Conservation (phyloP, 148 eudicot species). For the Oxyria digyna region DNA sequence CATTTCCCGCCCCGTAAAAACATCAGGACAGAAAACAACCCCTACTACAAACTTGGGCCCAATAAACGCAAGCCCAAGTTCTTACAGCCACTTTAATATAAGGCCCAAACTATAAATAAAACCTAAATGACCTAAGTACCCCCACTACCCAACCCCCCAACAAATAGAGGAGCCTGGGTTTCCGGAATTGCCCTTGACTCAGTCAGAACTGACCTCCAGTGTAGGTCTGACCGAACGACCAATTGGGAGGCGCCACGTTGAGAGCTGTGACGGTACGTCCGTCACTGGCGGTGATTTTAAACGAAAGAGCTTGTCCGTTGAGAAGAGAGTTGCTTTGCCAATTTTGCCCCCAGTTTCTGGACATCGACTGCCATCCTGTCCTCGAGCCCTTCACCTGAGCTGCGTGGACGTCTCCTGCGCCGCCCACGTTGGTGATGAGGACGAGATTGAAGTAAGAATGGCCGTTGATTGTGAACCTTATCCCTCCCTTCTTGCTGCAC, state of each 20-base stretch:
- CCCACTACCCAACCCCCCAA: neutral
- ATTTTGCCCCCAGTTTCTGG: constrained; percentile 86
- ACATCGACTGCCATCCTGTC: constrained; percentile 55
- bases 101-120: neutral
- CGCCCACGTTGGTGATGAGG: constrained; percentile 53
- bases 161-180: neutral
- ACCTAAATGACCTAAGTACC: neutral
- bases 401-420: constrained; percentile 58
- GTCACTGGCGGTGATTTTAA: constrained; percentile 49
- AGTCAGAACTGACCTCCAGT: constrained; percentile 25
- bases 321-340: constrained; percentile 68
- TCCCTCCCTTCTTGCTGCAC: constrained; percentile 69
- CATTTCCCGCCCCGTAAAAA: neutral
- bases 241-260: constrained; percentile 44
- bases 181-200: neutral
- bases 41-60: neutral
- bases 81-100: neutral
- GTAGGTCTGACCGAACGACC: constrained; percentile 73
- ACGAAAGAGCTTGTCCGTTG: constrained; percentile 58
- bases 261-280: constrained; percentile 32
- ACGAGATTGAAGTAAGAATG: constrained; percentile 75
- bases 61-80: constrained; percentile 1
- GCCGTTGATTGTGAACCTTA: constrained; percentile 68
- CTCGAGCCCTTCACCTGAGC: constrained; percentile 60
- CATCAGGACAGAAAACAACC: neutral